Evolutionary conservation across 768 basidiomycete genomes (phyloP), one percentile per base, ranked within the genome.

Genomic region (Termitomyces sp.): DNA sequence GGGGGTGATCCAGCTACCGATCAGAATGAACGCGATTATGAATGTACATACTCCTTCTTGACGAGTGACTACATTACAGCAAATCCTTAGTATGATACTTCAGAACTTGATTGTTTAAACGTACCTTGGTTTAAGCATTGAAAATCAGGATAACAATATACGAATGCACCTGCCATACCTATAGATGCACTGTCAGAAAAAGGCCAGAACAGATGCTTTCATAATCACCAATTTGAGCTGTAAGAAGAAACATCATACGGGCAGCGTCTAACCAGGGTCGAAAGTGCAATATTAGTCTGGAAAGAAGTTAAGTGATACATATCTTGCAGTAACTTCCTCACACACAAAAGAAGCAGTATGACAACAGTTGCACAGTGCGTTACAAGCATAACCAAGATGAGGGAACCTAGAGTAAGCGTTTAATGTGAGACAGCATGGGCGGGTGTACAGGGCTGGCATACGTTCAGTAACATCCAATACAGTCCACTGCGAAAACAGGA

Each of bases 1-100:
- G 22, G 84, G 84, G 48, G 74, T 66, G 40, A 82, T 60, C 84
- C 84, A 85, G 60, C 74, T 79, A 41, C 72, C 74, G 1, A 81
- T 60, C 48, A 81, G 55, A 35, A 82, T 76, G 58, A 74, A 83
- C 5, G 76, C 61, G 53, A 75, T 74, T 37, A 83, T 66, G 9
- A 80, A 65, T 51, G 69, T 69, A 61, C 83, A 85, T n/a, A 76
- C 65, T 10, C 70, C 74, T 50, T 69, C 65, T 43, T 74, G 67
- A 57, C 77, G 71, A 10, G 69, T 61, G 51, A 71, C 78, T 80
- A 37, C 34, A 49, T 24, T 53, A 40, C 21, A 2, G 24, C 49
- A 24, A 40, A 8, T 43, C 4, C 5, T 24, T 6, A 43, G 30
- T 30, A 22, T 43, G 32, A 43, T 30, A 32, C 19, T 9, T 24